Evolutionary conservation across 177 flowering plant species (phyloP), one percentile per base, ranked within the genome.

Genomic region (Vitis hybrid): DNA sequence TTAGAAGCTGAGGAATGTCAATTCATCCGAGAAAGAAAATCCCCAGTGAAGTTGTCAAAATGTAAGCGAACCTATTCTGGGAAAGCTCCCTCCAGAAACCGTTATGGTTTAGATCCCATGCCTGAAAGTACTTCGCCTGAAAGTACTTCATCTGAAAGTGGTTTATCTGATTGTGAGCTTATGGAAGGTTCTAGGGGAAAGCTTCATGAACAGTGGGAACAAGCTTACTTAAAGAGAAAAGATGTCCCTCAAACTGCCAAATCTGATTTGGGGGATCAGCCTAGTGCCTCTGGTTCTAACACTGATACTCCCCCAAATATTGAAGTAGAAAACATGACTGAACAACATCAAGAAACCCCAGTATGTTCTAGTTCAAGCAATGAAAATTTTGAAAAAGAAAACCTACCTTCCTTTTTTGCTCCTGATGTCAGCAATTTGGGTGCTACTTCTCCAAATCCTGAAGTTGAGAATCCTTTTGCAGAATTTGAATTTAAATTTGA

Each of bases 141-240:
- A 21, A 73, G 69, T 74, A 71, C 67, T 67, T 82, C 84, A 55
- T 82, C 90, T 50, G 90, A 83, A n/a, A 78, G 80, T 73, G 96
- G 87, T 64, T 73, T 54, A 68, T 85, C 90, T 67, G 98, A 94
- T 72, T 88, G 91, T 85, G 97, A 92, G 73, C 11, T 89, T 49
- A 73, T 90, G 83, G 93, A 84, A 63, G 88, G 76, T 70, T 78
- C 87, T 68, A 76, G 57, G 13, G 91, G 84, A 7, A 69, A 78
- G 71, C 72, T 92, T 57, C 89, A 83, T 63, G 89, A 89, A 66
- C 81, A 80, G 69, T 92, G 97, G 98, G 88, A 89, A 78, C 87
- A 80, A 65, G 94, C 97, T 71, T 83, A 74, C 24, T 63, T 64
- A 2, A 87, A 56, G 79, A 87, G 79, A 72, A 83, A 79, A 73